Evolutionary conservation across 2,329 filamentous ascomycete genomes (phyloP).

Genomic region (Trichoderma breve): DNA sequence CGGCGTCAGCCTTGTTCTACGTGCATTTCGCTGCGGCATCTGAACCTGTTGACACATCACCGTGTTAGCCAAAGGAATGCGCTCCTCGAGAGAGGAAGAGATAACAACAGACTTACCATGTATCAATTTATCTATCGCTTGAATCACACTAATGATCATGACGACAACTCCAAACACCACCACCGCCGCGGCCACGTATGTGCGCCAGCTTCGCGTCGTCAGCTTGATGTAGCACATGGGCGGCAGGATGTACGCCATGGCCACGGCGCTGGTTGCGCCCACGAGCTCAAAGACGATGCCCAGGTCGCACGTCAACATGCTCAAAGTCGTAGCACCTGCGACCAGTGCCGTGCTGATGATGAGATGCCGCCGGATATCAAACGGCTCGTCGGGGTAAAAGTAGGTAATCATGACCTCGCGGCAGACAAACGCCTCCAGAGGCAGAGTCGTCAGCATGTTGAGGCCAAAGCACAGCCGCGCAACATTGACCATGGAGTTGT

Average conservation of each 20-base stretch:
- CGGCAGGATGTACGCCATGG: slow-evolving; percentile 91
- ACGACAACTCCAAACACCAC: slow-evolving; percentile 77
- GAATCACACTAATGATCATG: slow-evolving; percentile 75
- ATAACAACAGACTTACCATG: slow-evolving; percentile 35
- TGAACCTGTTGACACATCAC: background rate
- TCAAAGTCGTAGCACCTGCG: slow-evolving; percentile 71
- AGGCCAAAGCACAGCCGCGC: slow-evolving; percentile 93
- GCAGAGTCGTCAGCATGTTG: slow-evolving; percentile 97
- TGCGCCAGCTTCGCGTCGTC: slow-evolving; percentile 72
- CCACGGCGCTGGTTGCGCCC: slow-evolving; percentile 89
- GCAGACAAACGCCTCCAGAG: slow-evolving; percentile 96
- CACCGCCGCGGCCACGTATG: slow-evolving; percentile 67
- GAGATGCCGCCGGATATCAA: slow-evolving; percentile 80
- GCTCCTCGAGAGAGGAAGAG: background rate
- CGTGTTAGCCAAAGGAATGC: no score
- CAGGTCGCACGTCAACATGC: slow-evolving; percentile 86
- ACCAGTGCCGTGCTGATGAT: slow-evolving; percentile 83
- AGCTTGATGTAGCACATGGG: slow-evolving; percentile 95
- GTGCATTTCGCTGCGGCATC: slow-evolving; percentile 16
- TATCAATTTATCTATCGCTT: slow-evolving; percentile 68
- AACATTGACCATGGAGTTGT: slow-evolving; percentile 92
- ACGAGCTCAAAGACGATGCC: slow-evolving; percentile 95
- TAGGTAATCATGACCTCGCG: slow-evolving; percentile 95
- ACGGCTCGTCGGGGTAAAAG: slow-evolving; percentile 66
- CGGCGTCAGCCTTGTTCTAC: slow-evolving; percentile 8